Evolutionary conservation across 1,139 yeast species (phyloP), one percentile per base, ranked within the genome.

Genomic region (Zygoascus meyerae): DNA sequence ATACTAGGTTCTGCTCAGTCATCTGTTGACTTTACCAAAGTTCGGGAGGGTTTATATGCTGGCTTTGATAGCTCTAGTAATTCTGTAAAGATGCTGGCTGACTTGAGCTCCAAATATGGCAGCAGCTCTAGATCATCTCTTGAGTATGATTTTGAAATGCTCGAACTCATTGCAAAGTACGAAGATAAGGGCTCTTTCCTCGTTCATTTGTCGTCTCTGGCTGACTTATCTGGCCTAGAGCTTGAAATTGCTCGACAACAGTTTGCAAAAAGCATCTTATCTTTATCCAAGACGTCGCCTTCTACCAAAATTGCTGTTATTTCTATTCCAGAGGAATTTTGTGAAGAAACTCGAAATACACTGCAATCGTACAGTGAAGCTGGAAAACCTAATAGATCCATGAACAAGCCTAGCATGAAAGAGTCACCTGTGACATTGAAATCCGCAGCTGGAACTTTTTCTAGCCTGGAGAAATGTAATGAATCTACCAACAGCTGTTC

Each of bases 401-500:
- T 21, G 26, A 21, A 21, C 26, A 21, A 21, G 26, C 26, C 26
- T 7, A 18, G 36, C 26, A 21, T 16, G 29, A 36, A 34, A 17
- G 18, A 18, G 5, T 10, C 31, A n/a, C 8, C 26, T 21, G 26
- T 7, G 6, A 21, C 26, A 5, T 21, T 21, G 7, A 21, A 21
- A 21, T n/a, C 34, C 10, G 16, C 33, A 5, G 28, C 31, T 8
- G 26, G 37, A 14, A 46, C 45, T 10, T 47, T 45, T 28, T 11
- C 21, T 11, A 64, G 79, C 21, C 73, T 77, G 58, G 79, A 73
- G 44, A 68, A 73, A 14, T 83, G 92, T 64, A 66, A 71, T 48
- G 68, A 65, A 11, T 64, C 71, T 31, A 82, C 90, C 16, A 64
- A 71, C 49, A 67, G 69, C 46, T 83, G 92, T 66, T 73, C 77